Evolutionary conservation across 1,139 yeast genomes (phyloP).

Genomic region (Scheffersomyces segobiensis): DNA sequence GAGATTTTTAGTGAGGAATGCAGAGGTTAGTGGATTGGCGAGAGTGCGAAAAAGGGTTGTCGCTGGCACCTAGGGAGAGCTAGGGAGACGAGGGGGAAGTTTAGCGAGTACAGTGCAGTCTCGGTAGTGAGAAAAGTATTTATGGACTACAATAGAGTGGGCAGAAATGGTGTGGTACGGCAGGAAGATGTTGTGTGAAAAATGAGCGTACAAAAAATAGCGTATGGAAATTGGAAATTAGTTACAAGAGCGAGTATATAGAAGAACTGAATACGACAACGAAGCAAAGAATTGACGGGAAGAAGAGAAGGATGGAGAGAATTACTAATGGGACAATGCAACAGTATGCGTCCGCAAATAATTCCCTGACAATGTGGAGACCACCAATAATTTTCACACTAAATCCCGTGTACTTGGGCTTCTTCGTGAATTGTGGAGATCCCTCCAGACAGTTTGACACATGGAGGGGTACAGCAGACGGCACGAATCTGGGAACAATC

Average conservation of each 20-base stretch:
- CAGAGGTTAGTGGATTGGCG: neutral
- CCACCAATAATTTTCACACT: neutral
- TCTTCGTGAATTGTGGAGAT: neutral
- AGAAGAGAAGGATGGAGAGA: neutral
- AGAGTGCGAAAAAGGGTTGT: neutral
- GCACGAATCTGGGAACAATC: neutral
- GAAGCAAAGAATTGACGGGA: no score
- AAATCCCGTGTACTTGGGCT: neutral
- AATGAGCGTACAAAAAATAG: no score
- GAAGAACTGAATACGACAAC: neutral
- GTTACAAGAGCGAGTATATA: neutral
- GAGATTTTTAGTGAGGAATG: neutral
- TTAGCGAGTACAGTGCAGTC: neutral
- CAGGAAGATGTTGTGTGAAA: no score
- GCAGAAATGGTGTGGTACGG: no score
- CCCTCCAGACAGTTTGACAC: neutral
- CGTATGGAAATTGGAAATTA: no score
- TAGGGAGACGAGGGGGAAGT: neutral
- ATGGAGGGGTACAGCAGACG: neutral
- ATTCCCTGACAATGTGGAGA: neutral
- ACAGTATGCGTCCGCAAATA: neutral
- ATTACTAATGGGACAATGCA: neutral
- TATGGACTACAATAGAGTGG: no score
- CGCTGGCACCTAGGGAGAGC: neutral
- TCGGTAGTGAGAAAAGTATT: neutral